Evolutionary conservation across 441 rosid genomes (phyloP).

Genomic region (Adansonia rubrostipa): DNA sequence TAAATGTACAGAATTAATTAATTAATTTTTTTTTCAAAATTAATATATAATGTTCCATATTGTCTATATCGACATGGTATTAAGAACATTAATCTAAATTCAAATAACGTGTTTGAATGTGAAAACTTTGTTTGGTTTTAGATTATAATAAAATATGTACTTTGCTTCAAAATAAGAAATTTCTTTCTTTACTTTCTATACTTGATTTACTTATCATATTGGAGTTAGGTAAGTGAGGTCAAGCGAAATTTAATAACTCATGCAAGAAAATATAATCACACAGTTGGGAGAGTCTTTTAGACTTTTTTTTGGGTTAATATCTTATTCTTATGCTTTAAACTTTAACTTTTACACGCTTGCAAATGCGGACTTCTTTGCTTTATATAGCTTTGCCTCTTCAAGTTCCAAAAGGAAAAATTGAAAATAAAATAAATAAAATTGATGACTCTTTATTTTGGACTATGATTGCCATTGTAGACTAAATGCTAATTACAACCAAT

Average conservation of each 20-base stretch:
- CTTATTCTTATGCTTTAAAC: not conserved
- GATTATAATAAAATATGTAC: not conserved
- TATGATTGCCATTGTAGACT: not conserved
- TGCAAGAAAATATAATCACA: constrained; percentile 6
- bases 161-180: not conserved
- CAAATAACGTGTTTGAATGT: not conserved
- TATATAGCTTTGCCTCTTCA: not conserved
- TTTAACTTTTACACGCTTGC: not conserved
- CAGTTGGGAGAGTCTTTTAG: not conserved
- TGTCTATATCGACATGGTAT: too few species aligned
- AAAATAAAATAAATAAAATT: not conserved
- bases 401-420: not conserved
- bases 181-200: not conserved
- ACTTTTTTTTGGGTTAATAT: not conserved
- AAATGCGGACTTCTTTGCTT: not conserved
- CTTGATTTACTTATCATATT: not conserved
- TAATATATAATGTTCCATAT: too few species aligned
- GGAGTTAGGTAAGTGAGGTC: constrained; percentile 27
- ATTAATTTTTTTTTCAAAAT: not conserved
- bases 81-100: not conserved
- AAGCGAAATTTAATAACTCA: not conserved
- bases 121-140: not conserved
- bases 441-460: not conserved
- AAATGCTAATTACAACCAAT: not conserved
- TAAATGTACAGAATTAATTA: not conserved